Evolutionary conservation across 192 early-diverging fungal genomes (phyloP).

Genomic region (Diversispora epigaea): DNA sequence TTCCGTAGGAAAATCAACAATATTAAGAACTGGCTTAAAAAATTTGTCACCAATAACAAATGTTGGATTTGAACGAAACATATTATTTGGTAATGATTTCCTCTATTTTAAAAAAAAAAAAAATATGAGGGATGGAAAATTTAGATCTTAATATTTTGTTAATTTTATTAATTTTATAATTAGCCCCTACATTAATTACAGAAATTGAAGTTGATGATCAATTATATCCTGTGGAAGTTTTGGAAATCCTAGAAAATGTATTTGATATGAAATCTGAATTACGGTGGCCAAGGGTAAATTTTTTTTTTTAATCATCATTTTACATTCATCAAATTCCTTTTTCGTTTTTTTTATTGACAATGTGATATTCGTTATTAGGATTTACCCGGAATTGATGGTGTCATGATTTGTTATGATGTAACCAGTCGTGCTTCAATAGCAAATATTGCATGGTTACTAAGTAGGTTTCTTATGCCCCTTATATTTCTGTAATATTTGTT

Average conservation of each 20-base stretch:
- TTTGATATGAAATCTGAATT: conserved; percentile 17
- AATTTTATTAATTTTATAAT: neutral
- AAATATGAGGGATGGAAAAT: neutral
- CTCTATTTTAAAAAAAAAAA: neutral
- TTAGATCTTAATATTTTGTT: neutral
- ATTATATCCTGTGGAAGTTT: conserved; percentile 12
- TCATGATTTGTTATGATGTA: conserved; percentile 15
- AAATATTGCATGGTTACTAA: conserved; percentile 19
- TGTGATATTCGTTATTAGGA: neutral
- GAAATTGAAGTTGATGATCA: conserved; percentile 23
- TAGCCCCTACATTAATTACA: neutral
- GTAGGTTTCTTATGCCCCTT: neutral
- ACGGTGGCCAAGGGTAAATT: conserved; percentile 9
- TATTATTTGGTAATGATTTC: neutral
- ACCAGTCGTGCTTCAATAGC: conserved; percentile 1
- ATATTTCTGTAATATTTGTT: neutral
- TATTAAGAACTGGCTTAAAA: neutral
- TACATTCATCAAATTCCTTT: neutral
- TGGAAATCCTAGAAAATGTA: conserved; percentile 19
- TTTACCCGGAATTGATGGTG: conserved; percentile 2
- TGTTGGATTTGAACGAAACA: conserved; percentile 11
- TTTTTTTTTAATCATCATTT: neutral
- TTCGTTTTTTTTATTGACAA: neutral
- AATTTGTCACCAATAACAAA: conserved; percentile 21
- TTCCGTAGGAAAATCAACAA: conserved; percentile 19